A percentile compares a stretch with the other conserved stretches of the same genome.
These are phyloP conservation scores for Penicillium sp. DNA, from an alignment of 2,329 filamentous ascomycete species.

Conservation along the genomic window DNA sequence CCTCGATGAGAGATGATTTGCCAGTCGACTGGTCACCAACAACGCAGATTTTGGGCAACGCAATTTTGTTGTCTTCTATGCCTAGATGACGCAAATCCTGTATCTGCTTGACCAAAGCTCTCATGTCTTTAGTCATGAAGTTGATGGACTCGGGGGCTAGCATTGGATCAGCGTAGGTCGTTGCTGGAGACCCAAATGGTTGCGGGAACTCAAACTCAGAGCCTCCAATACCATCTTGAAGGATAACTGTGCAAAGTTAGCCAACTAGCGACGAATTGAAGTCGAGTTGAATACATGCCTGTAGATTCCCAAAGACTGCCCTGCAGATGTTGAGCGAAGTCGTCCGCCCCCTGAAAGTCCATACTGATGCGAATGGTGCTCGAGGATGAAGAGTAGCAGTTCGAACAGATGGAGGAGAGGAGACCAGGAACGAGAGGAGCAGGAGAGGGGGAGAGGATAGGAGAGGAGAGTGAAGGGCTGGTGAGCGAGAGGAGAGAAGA, in stretches of 20 bases:
- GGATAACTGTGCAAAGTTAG: not conserved
- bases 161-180: not conserved
- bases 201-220: not conserved
- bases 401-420: not conserved
- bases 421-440: not conserved
- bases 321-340: not conserved
- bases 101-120: slow-evolving; percentile 36
- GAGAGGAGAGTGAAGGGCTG: too few relatives aligned
- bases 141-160: slow-evolving; percentile 21
- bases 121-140: slow-evolving; percentile 31
- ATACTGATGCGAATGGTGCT: not conserved
- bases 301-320: not conserved
- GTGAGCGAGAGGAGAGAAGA: not conserved
- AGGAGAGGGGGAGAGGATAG: not conserved
- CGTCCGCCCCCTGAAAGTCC: not conserved
- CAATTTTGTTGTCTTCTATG: slow-evolving; percentile 63
- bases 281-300: not conserved
- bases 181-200: not conserved
- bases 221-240: not conserved
- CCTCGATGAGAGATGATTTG: slow-evolving; percentile 66
- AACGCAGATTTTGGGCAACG: slow-evolving; percentile 73
- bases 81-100: slow-evolving; percentile 66
- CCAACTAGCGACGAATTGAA: not conserved
- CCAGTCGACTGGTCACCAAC: slow-evolving; percentile 83
- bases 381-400: not conserved